Evolutionary conservation across 352 stramenopile species (phyloP).

Genomic region (Phytophthora melonis): DNA sequence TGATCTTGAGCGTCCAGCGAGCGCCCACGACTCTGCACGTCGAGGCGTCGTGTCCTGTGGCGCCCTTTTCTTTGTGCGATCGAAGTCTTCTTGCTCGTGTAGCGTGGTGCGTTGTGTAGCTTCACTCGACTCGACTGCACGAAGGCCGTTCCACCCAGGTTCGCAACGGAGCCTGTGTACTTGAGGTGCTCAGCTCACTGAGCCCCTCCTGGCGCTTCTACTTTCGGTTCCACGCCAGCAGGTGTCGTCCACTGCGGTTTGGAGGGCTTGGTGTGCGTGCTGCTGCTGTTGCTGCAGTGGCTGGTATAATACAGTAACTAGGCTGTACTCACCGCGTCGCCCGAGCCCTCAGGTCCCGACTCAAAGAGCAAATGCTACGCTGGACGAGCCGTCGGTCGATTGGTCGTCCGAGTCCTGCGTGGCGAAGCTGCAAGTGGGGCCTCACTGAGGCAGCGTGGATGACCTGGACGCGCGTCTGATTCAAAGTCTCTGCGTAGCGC

Average conservation of each 20-base stretch:
- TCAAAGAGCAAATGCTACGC: conserved; percentile 23
- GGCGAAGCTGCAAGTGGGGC: neutral
- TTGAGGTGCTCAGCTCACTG: conserved; percentile 10
- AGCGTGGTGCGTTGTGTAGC: neutral
- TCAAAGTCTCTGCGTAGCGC: neutral
- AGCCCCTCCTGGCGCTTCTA: conserved; percentile 6
- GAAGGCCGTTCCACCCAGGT: conserved; percentile 24
- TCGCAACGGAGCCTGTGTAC: conserved; percentile 11
- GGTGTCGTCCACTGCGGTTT: neutral
- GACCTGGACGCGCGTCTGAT: conserved; percentile 8
- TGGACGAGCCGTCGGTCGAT: conserved; percentile 1
- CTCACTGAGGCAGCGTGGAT: too few species aligned
- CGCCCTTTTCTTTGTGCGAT: conserved; percentile 31
- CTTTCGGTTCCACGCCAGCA: conserved; percentile 2
- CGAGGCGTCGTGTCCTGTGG: conserved; percentile 25
- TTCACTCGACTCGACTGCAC: conserved; percentile 7
- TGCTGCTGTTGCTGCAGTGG: neutral
- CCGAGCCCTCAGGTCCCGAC: neutral
- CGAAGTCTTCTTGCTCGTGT: neutral
- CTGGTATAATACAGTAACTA: too few species aligned
- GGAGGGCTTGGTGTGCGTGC: neutral
- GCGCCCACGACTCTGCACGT: conserved; percentile 32
- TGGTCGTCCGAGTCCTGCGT: conserved; percentile 4
- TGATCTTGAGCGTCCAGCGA: conserved; percentile 24
- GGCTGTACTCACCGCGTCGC: conserved; percentile 4